Conservation (phyloP, 169 alveolate genomes). For the Plasmodium chabaudi region DNA sequence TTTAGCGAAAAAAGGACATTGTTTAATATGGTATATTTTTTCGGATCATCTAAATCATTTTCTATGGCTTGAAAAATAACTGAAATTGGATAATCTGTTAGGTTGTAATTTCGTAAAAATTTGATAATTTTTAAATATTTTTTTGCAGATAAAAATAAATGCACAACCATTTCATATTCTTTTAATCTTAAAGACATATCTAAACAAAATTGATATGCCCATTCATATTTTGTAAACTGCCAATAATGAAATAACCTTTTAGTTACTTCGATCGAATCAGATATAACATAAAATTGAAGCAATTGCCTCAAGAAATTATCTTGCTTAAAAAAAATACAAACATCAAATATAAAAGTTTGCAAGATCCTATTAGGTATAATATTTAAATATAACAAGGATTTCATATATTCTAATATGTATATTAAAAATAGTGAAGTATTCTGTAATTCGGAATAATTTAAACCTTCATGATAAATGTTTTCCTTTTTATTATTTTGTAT, state of each 20-base stretch:
- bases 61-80: constrained; percentile 71
- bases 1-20: constrained; percentile 31
- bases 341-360: constrained; percentile 66
- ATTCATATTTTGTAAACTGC: constrained; percentile 39
- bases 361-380: constrained; percentile 59
- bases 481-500: not conserved
- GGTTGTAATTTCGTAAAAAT: constrained; percentile 44
- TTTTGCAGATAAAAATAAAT: constrained; percentile 37
- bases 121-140: constrained; percentile 31
- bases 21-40: constrained; percentile 36
- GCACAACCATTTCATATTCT: constrained; percentile 70
- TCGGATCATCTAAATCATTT: constrained; percentile 65
- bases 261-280: constrained; percentile 68
- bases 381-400: constrained; percentile 45
- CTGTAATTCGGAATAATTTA: constrained; percentile 41
- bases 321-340: constrained; percentile 59
- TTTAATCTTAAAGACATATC: constrained; percentile 67
- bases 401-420: constrained; percentile 65
- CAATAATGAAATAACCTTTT: constrained; percentile 67
- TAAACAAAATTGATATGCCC: constrained; percentile 64
- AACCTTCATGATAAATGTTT: not conserved
- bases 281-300: constrained; percentile 47
- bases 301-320: constrained; percentile 60
- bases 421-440: constrained; percentile 36
- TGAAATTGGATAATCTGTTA: constrained; percentile 54